phyloP scores from a whole-genome alignment of 805 yeast genomes.

The Hanseniaspora occidentalis region DNA sequence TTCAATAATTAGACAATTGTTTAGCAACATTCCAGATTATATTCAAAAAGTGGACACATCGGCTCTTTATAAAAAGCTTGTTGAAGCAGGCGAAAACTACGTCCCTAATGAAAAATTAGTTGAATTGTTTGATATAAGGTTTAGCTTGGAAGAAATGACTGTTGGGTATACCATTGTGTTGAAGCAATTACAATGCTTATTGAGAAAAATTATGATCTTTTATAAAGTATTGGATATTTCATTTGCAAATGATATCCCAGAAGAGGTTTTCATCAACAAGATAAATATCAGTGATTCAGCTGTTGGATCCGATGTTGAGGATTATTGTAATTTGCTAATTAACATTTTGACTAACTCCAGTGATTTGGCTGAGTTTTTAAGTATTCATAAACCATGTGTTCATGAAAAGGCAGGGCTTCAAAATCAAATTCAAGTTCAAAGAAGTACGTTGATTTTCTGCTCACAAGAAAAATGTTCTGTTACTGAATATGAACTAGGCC shows the following conservation, averaged over 20 bases:
- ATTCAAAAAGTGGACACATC: background rate
- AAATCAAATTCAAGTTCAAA: background rate
- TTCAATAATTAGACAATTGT: constrained; percentile 2
- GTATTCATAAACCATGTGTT: background rate
- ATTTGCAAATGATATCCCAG: constrained; percentile 17
- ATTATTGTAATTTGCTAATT: constrained; percentile 1
- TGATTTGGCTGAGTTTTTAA: background rate
- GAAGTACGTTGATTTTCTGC: background rate
- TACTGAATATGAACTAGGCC: constrained; percentile 3
- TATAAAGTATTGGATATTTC: constrained; percentile 20
- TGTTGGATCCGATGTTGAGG: constrained; percentile 1
- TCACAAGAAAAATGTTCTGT: background rate
- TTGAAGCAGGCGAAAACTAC: background rate
- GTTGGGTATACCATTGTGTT: constrained; percentile 12
- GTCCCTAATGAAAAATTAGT: background rate
- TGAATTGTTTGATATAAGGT: background rate
- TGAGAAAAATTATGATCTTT: constrained; percentile 23
- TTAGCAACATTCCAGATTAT: background rate
- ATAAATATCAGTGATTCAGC: constrained; percentile 6
- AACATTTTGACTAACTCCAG: constrained; percentile 2
- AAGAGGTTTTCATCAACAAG: constrained; percentile 13
- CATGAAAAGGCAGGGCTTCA: background rate
- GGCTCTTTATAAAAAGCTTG: background rate
- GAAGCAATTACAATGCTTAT: constrained; percentile 15
- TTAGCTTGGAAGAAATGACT: background rate